Conservation (phyloP, 441 rosid genomes). For the Arabidopsis hybrid region DNA sequence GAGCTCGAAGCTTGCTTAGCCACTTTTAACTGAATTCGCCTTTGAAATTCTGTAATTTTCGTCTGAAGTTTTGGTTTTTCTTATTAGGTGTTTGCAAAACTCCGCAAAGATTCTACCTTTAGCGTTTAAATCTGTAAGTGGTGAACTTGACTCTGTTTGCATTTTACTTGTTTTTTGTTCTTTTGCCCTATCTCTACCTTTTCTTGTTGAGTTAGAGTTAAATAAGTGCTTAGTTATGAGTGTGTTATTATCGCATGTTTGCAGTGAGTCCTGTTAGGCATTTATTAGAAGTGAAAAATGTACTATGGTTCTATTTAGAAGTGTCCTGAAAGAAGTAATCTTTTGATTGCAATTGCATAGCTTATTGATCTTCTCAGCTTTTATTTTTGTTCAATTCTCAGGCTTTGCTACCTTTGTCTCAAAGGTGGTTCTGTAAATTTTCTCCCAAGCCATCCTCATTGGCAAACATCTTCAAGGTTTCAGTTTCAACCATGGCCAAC, state of each 20-base stretch:
- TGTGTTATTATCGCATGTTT: neutral
- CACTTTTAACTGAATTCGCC: neutral
- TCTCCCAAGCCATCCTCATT: slow-evolving; percentile 20
- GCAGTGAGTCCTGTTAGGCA: neutral
- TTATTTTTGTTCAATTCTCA: slow-evolving; percentile 12
- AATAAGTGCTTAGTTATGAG: neutral
- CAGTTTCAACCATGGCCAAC: slow-evolving; percentile 30
- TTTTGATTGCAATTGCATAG: slow-evolving; percentile 5
- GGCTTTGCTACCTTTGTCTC: slow-evolving; percentile 41
- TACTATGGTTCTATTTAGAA: neutral
- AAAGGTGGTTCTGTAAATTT: slow-evolving; percentile 27
- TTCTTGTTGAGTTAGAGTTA: neutral
- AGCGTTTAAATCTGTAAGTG: slow-evolving; percentile 38
- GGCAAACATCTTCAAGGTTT: slow-evolving; percentile 17
- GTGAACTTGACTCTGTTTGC: neutral
- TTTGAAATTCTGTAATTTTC: slow-evolving; percentile 5
- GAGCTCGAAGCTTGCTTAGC: neutral
- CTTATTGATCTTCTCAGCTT: slow-evolving; percentile 14
- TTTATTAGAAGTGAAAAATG: neutral
- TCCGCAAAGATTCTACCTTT: slow-evolving; percentile 40
- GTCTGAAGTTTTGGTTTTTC: slow-evolving; percentile 18
- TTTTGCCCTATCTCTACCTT: neutral
- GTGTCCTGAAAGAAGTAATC: slow-evolving; percentile 6
- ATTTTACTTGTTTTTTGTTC: neutral
- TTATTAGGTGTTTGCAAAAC: slow-evolving; percentile 22